Evolutionary conservation across 106 monocot species (phyloP).

Genomic region (Acanthochlamys bracteata): DNA sequence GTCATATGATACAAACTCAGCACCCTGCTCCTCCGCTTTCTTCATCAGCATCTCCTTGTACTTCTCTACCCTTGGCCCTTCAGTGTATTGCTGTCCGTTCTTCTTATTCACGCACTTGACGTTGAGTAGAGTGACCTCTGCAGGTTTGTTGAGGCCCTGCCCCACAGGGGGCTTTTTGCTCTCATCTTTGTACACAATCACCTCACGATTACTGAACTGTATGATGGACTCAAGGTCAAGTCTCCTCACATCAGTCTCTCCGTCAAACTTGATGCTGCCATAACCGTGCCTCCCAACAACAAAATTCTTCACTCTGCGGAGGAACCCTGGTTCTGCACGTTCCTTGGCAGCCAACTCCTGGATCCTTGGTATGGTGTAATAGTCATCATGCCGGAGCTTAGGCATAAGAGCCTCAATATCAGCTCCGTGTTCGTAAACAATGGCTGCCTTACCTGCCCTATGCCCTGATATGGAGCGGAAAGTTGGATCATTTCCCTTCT

Average conservation of each 20-base stretch:
- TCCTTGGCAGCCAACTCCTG: slow-evolving; percentile 87
- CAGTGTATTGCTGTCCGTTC: slow-evolving; percentile 58
- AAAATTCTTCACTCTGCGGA: slow-evolving; percentile 64
- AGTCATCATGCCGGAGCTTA: slow-evolving; percentile 54
- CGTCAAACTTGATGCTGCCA: slow-evolving; percentile 75
- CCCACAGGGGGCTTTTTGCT: slow-evolving; percentile 75
- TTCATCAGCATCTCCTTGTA: slow-evolving; percentile 73
- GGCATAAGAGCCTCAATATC: slow-evolving; percentile 67
- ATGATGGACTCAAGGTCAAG: slow-evolving; percentile 83
- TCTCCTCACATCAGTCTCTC: slow-evolving; percentile 69
- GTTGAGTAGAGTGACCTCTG: slow-evolving; percentile 80
- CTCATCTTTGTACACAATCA: slow-evolving; percentile 81
- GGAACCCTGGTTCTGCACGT: slow-evolving; percentile 63
- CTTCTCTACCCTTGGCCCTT: slow-evolving; percentile 59
- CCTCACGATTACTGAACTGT: slow-evolving; percentile 82
- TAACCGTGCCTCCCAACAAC: slow-evolving; percentile 68
- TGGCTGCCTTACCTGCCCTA: slow-evolving; percentile 41
- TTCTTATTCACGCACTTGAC: slow-evolving; percentile 83
- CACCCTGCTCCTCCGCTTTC: slow-evolving; percentile 80
- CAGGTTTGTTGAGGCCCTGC: slow-evolving; percentile 85
- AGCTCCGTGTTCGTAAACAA: slow-evolving; percentile 44
- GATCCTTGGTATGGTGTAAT: slow-evolving; percentile 64
- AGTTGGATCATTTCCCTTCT: slow-evolving; percentile 16
- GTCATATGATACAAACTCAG: slow-evolving; percentile 76
- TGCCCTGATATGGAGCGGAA: slow-evolving; percentile 22